phyloP scores from a whole-genome alignment of 2,329 filamentous ascomycete species.

The Diaporthe capsici region DNA sequence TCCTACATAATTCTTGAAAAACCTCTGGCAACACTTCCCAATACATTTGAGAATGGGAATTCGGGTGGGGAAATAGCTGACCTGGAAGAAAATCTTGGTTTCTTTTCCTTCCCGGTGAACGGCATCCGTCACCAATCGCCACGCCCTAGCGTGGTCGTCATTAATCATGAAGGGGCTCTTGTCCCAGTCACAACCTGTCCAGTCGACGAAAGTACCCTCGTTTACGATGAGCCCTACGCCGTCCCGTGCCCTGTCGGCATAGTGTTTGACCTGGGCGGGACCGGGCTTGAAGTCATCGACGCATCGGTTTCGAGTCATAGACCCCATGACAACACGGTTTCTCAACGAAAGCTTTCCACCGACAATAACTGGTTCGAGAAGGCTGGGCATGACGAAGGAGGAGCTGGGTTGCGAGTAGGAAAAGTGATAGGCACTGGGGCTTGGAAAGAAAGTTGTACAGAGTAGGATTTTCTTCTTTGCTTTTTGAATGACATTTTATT shows the following conservation, averaged over 20 bases:
- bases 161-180: conserved; percentile 35
- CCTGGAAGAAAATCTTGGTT: too few relatives aligned
- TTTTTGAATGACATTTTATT: not conserved
- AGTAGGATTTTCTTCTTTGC: not conserved
- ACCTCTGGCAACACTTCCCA: too few relatives aligned
- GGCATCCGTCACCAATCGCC: conserved; percentile 66
- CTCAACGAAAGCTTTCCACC: not conserved
- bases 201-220: conserved; percentile 38
- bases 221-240: conserved; percentile 25
- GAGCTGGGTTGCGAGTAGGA: not conserved
- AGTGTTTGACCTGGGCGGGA: not conserved
- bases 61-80: too few relatives aligned
- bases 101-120: conserved; percentile 52
- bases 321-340: conserved; percentile 26
- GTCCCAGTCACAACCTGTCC: conserved; percentile 1
- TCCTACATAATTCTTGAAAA: too few relatives aligned
- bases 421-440: not conserved
- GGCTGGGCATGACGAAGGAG: not conserved
- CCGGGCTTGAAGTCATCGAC: conserved; percentile 22
- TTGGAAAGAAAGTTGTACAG: not conserved
- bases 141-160: conserved; percentile 50
- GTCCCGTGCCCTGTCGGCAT: conserved; percentile 11
- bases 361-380: not conserved
- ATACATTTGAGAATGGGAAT: too few relatives aligned
- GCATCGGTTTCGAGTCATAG: conserved; percentile 30